phyloP scores from a whole-genome alignment of 2,329 filamentous ascomycete species.

The Tolypocladium tundrense region DNA sequence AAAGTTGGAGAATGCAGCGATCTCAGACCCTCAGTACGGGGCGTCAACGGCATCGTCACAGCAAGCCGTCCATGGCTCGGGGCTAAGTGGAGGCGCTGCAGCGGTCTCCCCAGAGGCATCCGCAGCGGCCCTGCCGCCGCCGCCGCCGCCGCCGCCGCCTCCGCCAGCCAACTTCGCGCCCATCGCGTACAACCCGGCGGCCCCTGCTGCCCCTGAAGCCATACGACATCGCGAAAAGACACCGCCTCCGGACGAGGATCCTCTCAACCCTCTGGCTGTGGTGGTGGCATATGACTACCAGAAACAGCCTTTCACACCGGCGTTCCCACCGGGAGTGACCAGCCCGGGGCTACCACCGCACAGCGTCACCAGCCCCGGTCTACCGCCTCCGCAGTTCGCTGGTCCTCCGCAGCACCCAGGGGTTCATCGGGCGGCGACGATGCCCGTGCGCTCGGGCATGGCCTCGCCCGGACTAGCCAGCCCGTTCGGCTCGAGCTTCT shows the following conservation, averaged over 20 bases:
- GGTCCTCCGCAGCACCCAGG: constrained; percentile 29
- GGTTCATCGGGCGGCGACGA: constrained; percentile 36
- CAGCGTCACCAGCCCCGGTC: constrained; percentile 22
- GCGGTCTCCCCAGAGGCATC: neutral
- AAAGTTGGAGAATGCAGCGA: constrained; percentile 60
- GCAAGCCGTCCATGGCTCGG: constrained; percentile 6
- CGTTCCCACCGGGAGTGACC: constrained; percentile 34
- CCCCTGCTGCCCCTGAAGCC: constrained; percentile 62
- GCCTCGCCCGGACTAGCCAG: constrained; percentile 20
- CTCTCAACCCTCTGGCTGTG: constrained; percentile 45
- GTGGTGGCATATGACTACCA: constrained; percentile 48
- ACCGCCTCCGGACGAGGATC: constrained; percentile 59
- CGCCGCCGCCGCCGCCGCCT: constrained; percentile 19
- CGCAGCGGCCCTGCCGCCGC: constrained; percentile 6
- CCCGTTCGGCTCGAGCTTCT: constrained; percentile 35
- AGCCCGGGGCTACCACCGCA: constrained; percentile 19
- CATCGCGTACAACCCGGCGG: constrained; percentile 71
- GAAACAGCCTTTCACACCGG: constrained; percentile 40
- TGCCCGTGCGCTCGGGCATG: constrained; percentile 27
- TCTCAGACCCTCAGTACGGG: constrained; percentile 46
- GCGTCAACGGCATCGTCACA: constrained; percentile 8
- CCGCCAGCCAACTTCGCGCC: constrained; percentile 42
- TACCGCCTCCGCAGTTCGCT: constrained; percentile 33
- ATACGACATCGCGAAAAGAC: constrained; percentile 70
- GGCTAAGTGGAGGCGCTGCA: constrained; percentile 10